phyloP scores from a whole-genome alignment of 192 early-diverging fungal species.

The Coemansia sp. region DNA sequence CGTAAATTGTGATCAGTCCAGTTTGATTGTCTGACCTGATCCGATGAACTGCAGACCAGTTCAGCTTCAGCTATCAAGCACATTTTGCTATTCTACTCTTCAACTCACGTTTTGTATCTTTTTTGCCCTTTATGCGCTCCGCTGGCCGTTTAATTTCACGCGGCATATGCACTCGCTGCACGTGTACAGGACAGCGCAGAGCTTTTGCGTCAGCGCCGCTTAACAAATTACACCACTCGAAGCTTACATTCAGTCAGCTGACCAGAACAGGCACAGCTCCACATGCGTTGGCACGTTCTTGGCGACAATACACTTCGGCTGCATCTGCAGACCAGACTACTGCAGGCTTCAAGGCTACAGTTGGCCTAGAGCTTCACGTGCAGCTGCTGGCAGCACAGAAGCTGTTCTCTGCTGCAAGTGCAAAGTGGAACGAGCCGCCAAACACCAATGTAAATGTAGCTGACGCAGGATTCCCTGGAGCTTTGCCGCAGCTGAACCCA shows the following conservation, averaged over 20 bases:
- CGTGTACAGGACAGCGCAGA: background rate
- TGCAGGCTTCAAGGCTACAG: constrained; percentile 62
- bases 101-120: background rate
- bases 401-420: constrained; percentile 73
- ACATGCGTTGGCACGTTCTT: background rate
- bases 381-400: constrained; percentile 75
- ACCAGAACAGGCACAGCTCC: background rate
- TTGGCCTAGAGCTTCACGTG: constrained; percentile 91
- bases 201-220: background rate
- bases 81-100: no score
- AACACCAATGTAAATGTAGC: constrained; percentile 73
- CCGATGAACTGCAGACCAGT: no score
- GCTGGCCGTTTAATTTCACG: background rate
- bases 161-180: background rate
- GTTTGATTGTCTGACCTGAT: no score
- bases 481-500: constrained; percentile 74
- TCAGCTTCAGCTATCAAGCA: no score
- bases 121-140: background rate
- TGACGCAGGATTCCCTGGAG: constrained; percentile 88
- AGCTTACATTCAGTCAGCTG: background rate
- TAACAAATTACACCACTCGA: background rate
- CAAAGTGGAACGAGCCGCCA: constrained; percentile 54
- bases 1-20: no score
- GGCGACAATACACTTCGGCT: background rate
- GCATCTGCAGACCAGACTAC: background rate